A percentile compares a stretch with the other conserved stretches of the same genome.
These are phyloP conservation scores for Aspergillus ochraceoroseus DNA, from an alignment of 2,329 filamentous ascomycete genomes.

Conservation along the genomic window DNA sequence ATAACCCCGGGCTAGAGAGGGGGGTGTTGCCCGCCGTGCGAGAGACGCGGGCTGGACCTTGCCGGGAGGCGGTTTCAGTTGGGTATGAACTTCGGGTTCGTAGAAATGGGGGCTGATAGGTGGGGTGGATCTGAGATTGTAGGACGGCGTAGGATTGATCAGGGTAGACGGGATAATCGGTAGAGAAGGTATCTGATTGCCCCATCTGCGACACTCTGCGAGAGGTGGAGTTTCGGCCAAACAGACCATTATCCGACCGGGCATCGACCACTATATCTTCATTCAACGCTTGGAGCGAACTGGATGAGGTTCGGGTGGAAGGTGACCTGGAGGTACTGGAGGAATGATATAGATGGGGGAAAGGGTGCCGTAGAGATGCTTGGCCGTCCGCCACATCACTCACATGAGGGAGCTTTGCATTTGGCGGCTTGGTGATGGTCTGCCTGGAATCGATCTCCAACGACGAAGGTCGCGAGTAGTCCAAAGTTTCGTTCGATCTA, in stretches of 20 bases:
- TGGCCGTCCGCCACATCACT: slow-evolving; percentile 30
- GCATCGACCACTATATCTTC: slow-evolving; percentile 37
- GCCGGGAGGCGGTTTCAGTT: slow-evolving; percentile 23
- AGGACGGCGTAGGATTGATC: slow-evolving; percentile 47
- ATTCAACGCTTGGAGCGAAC: slow-evolving; percentile 41
- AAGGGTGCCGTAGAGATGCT: slow-evolving; percentile 31
- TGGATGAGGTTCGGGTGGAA: slow-evolving; percentile 42
- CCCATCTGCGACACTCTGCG: slow-evolving; percentile 28
- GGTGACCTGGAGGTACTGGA: slow-evolving; percentile 33
- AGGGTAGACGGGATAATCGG: slow-evolving; percentile 45
- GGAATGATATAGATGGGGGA: slow-evolving; percentile 34
- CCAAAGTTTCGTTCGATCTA: slow-evolving; percentile 23
- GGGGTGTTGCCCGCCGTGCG: slow-evolving; percentile 47
- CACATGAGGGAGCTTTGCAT: slow-evolving; percentile 26
- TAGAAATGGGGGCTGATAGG: slow-evolving; percentile 38
- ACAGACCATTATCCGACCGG: slow-evolving; percentile 30
- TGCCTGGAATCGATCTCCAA: slow-evolving; percentile 23
- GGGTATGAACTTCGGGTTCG: slow-evolving; percentile 45
- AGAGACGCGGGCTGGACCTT: slow-evolving; percentile 27
- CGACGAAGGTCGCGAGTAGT: slow-evolving; percentile 18
- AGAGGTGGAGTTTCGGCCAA: slow-evolving; percentile 23
- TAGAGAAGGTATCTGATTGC: slow-evolving; percentile 24
- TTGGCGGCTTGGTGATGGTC: slow-evolving; percentile 23
- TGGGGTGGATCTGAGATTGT: slow-evolving; percentile 42
- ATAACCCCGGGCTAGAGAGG: slow-evolving; percentile 46